These are phyloP conservation scores for Pyrus bretschneideri DNA, from an alignment of 306 rosid species.

Conservation along the genomic window DNA sequence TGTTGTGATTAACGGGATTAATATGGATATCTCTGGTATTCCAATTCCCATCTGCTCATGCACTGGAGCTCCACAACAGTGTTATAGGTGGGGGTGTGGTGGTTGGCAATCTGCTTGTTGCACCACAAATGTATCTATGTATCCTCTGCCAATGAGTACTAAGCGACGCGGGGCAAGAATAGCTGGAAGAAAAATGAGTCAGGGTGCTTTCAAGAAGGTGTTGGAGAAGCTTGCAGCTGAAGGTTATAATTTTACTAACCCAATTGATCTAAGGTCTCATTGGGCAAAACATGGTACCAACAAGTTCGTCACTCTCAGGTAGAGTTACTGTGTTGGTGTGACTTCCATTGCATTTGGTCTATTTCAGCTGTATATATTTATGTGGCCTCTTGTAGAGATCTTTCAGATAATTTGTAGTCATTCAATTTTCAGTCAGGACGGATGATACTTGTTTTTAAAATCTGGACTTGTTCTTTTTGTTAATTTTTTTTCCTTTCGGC, in stretches of 20 bases:
- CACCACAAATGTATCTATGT: conserved; percentile 70
- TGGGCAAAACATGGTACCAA: conserved; percentile 99
- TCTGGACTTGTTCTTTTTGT: conserved; percentile 40
- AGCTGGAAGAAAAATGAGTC: conserved; percentile 98
- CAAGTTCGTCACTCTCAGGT: conserved; percentile 96
- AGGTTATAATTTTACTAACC: conserved; percentile 84
- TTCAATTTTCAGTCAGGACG: conserved; percentile 35
- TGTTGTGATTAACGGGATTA: conserved; percentile 72
- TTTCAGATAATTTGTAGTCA: conserved; percentile 45
- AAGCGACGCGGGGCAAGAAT: conserved; percentile 96
- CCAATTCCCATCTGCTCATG: conserved; percentile 93
- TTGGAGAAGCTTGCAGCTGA: conserved; percentile 93
- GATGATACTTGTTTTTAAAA: conserved; percentile 29
- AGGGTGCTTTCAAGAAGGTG: conserved; percentile 97
- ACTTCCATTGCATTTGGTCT: conserved; percentile 24
- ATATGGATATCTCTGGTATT: conserved; percentile 74
- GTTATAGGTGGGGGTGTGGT: conserved; percentile 97
- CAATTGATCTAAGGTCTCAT: conserved; percentile 83
- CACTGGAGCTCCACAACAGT: conserved; percentile 83
- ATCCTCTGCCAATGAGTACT: conserved; percentile 96
- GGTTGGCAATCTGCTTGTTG: conserved; percentile 99
- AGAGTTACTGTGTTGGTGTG: conserved; percentile 37
- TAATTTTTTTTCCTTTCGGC: conserved; percentile 33
- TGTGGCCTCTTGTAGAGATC: conserved; percentile 54
- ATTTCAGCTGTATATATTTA: conserved; percentile 58